Base-by-base conservation (phyloP, 805 yeast genomes). In the Saccharomyces paradoxus region DNA sequence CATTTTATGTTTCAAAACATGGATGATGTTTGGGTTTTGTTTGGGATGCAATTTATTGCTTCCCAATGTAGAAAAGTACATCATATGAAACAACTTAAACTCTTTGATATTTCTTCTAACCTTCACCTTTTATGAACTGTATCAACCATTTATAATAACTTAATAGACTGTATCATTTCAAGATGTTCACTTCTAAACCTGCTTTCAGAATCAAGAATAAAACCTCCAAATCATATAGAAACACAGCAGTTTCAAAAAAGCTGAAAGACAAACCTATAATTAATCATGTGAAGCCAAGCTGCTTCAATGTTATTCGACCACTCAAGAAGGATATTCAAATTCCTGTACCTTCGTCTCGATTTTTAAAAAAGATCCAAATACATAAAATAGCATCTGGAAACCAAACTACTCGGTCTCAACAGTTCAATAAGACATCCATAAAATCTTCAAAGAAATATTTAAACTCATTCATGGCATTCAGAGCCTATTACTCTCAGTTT, bases 381-480 rank as follows among this genome's bases (percentile, higher is more conserved):
- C 22, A 37, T 17, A 37, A 24, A 8, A 37, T 37, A 37, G 22
- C 44, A 8, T 37, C 44, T 21, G 44, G 44, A 37, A 37, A 17
- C 12, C 44, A 37, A 37, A 17, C 6, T 17, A n/a, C 4, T 17
- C 44, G 17, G 17, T 37, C 4, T 21, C 44, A 12, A 8, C 24
- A 37, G 44, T 17, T 21, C 9, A 17, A 17, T 17, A 37, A 37
- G 17, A 17, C 44, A 17, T 37, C 44, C 13, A 17, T 37, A 37
- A 37, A 8, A 37, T 37, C 44, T n/a, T 17, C 44, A 7, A 37
- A 37, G 44, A 58, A 53, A 41, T 53, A 55, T 21, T 24, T 65
- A 12, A 65, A 65, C 53, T 54, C 63, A 9, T 65, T 65, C 51
- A 61, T 65, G 54, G 66, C 66, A 0, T 65, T 63, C 37, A 56